These are phyloP conservation scores for Coriaria nepalensis DNA, from an alignment of 306 rosid species.

Conservation along the genomic window DNA sequence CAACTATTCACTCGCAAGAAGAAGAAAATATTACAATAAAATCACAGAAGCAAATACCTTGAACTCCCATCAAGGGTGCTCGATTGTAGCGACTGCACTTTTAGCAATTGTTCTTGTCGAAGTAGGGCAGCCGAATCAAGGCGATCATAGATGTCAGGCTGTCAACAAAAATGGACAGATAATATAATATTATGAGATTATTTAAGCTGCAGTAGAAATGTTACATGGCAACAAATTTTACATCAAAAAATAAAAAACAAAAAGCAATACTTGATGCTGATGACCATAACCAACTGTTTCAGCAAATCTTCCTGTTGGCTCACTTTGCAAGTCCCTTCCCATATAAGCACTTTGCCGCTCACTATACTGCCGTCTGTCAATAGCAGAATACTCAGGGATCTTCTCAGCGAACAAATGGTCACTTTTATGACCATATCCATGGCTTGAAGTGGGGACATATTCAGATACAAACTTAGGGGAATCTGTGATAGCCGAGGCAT, in stretches of 20 bases:
- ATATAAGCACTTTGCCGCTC: conserved; percentile 63
- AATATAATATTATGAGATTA: conserved; percentile 2
- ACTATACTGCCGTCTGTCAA: conserved; percentile 81
- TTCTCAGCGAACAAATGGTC: conserved; percentile 76
- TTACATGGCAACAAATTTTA: too few relatives aligned
- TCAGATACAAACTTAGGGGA: conserved; percentile 84
- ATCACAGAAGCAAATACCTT: conserved; percentile 43
- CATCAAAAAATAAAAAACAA: conserved; percentile 1
- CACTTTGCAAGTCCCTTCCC: conserved; percentile 70
- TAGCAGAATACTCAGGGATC: conserved; percentile 59
- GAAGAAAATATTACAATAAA: conserved; percentile 1
- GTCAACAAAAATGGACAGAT: conserved; percentile 17
- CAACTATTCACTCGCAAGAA: conserved; percentile 6
- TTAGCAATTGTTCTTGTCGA: conserved; percentile 91
- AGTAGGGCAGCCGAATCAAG: conserved; percentile 72
- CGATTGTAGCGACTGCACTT: conserved; percentile 69
- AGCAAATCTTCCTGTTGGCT: conserved; percentile 55
- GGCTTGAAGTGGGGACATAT: conserved; percentile 66
- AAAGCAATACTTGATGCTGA: conserved; percentile 64
- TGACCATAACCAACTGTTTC: conserved; percentile 61
- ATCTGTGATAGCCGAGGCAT: conserved; percentile 48
- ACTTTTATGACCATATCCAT: conserved; percentile 62
- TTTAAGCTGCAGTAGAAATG: too few relatives aligned
- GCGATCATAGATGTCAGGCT: conserved; percentile 76
- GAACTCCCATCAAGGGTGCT: conserved; percentile 73